These are phyloP conservation scores for Oenanthe sinensis DNA, from an alignment of 129 eudicot genomes.

Conservation along the genomic window DNA sequence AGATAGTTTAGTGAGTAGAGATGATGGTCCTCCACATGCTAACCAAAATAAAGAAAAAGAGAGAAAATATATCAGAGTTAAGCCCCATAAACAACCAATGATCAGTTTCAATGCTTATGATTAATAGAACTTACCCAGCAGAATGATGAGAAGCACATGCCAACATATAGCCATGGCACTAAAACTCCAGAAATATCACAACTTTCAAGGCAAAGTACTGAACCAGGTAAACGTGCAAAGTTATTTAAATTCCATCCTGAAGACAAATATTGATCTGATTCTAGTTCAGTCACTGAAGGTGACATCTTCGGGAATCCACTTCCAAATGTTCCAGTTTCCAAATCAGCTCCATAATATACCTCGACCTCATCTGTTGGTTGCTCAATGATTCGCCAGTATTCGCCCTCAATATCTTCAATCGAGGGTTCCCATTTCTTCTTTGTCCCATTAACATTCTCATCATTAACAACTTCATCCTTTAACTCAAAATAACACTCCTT, in stretches of 20 bases:
- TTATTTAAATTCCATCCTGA: conserved; percentile 82
- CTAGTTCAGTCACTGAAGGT: conserved; percentile 14
- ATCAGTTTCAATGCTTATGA: background rate
- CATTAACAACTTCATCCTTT: conserved; percentile 17
- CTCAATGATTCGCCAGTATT: conserved; percentile 85
- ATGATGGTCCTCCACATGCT: conserved; percentile 93
- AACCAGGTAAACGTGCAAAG: conserved; percentile 56
- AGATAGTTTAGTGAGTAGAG: conserved; percentile 68
- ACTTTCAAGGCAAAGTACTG: conserved; percentile 53
- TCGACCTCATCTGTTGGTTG: conserved; percentile 83
- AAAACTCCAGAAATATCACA: conserved; percentile 69
- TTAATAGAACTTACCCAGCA: conserved; percentile 52
- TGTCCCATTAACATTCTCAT: conserved; percentile 19
- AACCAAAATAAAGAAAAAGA: background rate
- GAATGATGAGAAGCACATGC: conserved; percentile 86
- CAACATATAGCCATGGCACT: conserved; percentile 78
- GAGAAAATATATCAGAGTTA: background rate
- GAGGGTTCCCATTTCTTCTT: conserved; percentile 37
- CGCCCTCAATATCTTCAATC: conserved; percentile 62
- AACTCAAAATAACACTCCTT: conserved; percentile 46
- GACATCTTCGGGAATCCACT: conserved; percentile 62
- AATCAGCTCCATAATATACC: conserved; percentile 82
- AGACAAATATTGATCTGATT: conserved; percentile 35
- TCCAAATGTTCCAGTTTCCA: conserved; percentile 62
- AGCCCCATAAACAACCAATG: background rate